Evolutionary conservation across 2,329 filamentous ascomycete species (phyloP).

Genomic region (Elsinoe perseae): DNA sequence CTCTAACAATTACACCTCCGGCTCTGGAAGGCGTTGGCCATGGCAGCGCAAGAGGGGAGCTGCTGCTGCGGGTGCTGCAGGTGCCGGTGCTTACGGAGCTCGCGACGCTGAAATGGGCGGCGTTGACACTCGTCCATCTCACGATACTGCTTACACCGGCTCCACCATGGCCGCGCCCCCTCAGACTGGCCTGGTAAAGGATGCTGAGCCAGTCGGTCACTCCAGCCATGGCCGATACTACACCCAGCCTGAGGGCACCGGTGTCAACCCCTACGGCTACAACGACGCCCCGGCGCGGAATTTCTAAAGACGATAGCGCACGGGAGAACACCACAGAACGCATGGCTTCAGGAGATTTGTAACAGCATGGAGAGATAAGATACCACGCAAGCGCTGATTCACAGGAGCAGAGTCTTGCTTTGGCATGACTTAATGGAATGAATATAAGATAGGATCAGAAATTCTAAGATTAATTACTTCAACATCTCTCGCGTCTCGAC

Average conservation of each 20-base stretch:
- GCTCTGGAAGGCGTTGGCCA: slow-evolving; percentile 40
- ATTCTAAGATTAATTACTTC: neutral
- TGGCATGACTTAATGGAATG: slow-evolving; percentile 15
- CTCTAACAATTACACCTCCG: slow-evolving; percentile 60
- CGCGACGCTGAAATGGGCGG: slow-evolving; percentile 15
- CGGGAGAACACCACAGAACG: neutral
- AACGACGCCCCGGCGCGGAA: slow-evolving; percentile 17
- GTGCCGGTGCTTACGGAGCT: slow-evolving; percentile 25
- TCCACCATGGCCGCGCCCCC: slow-evolving; percentile 38
- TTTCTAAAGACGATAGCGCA: neutral
- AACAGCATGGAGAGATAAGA: neutral
- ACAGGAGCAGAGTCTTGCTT: slow-evolving; percentile 8
- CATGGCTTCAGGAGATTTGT: neutral
- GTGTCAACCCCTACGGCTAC: slow-evolving; percentile 34
- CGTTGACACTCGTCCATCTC: slow-evolving; percentile 36
- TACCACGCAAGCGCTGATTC: neutral
- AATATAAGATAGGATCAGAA: slow-evolving; percentile 3
- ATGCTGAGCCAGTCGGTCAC: slow-evolving; percentile 20
- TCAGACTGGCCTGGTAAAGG: slow-evolving; percentile 25
- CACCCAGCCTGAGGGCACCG: slow-evolving; percentile 37
- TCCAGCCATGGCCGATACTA: slow-evolving; percentile 37
- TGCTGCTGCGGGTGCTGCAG: slow-evolving; percentile 24
- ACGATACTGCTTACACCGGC: slow-evolving; percentile 45
- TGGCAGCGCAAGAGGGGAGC: slow-evolving; percentile 38
- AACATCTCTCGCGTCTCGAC: neutral